These are phyloP conservation scores for Cytospora chrysosperma DNA, from an alignment of 2,329 filamentous ascomycete species.

Conservation along the genomic window DNA sequence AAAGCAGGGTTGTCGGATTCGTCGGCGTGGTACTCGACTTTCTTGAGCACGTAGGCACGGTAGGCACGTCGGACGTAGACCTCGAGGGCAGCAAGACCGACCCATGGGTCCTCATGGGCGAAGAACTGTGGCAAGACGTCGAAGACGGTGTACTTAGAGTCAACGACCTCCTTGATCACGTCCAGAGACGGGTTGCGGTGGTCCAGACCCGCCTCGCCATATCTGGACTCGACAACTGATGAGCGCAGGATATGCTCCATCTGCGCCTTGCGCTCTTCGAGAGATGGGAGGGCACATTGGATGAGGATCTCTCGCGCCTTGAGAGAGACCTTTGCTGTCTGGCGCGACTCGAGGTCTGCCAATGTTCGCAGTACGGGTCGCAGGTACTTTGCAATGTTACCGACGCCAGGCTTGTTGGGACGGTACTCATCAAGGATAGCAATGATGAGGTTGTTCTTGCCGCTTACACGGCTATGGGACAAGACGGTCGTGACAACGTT, in stretches of 20 bases:
- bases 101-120: conserved; percentile 89
- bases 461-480: conserved; percentile 86
- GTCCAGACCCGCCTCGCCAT: conserved; percentile 95
- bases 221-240: conserved; percentile 93
- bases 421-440: conserved; percentile 93
- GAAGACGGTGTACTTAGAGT: conserved; percentile 98
- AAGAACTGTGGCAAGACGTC: conserved; percentile 96
- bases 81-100: conserved; percentile 88
- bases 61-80: conserved; percentile 96
- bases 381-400: conserved; percentile 86
- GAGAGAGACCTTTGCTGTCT: conserved; percentile 90
- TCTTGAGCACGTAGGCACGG: conserved; percentile 89
- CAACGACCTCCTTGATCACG: conserved; percentile 94
- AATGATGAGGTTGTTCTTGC: conserved; percentile 91
- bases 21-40: conserved; percentile 82
- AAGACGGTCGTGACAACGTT: conserved; percentile 86
- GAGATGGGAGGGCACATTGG: conserved; percentile 90
- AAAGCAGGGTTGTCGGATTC: conserved; percentile 69
- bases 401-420: conserved; percentile 87
- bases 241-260: conserved; percentile 99
- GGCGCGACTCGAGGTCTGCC: conserved; percentile 82
- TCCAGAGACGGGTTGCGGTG: conserved; percentile 90
- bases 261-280: conserved; percentile 91
- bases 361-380: conserved; percentile 79
- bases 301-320: conserved; percentile 98